These are phyloP conservation scores for Aspergillus sclerotialis DNA, from an alignment of 2,329 filamentous ascomycete species.

Conservation along the genomic window DNA sequence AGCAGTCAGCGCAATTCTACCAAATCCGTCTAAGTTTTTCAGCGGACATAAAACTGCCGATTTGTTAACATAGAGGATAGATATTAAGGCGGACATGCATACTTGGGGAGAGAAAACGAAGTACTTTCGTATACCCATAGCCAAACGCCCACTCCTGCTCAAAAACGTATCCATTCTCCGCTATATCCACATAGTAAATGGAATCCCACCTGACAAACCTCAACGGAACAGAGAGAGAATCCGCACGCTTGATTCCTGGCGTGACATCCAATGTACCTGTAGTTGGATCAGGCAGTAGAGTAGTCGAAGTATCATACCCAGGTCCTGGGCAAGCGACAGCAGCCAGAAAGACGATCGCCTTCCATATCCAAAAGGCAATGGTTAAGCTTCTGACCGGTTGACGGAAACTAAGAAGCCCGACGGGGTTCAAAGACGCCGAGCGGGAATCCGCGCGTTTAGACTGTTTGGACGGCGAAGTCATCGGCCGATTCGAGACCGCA, in stretches of 20 bases:
- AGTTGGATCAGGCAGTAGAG: constrained; percentile 36
- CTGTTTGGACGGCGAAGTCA: constrained; percentile 1
- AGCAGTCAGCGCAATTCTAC: constrained; percentile 44
- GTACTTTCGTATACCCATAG: constrained; percentile 44
- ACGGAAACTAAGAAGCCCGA: constrained; percentile 16
- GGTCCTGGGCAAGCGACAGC: constrained; percentile 47
- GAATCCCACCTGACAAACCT: constrained; percentile 57
- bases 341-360: constrained; percentile 45
- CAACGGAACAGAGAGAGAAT: constrained; percentile 20
- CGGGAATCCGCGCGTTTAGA: constrained; percentile 6
- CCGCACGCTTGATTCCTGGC: constrained; percentile 3
- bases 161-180: constrained; percentile 48
- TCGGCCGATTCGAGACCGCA: not conserved
- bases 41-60: constrained; percentile 17
- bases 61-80: too few relatives aligned
- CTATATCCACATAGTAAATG: constrained; percentile 52
- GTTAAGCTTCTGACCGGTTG: constrained; percentile 29
- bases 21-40: constrained; percentile 12
- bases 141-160: constrained; percentile 65
- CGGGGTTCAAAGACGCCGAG: constrained; percentile 7
- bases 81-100: constrained; percentile 11
- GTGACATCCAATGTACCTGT: constrained; percentile 7
- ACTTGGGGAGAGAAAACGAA: constrained; percentile 33
- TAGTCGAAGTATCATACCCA: constrained; percentile 58
- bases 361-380: constrained; percentile 48